Percentiles rank a stretch among this genome's conserved stretches.
Conservation (phyloP, 129 eudicot genomes). For the Apium graveolens region DNA sequence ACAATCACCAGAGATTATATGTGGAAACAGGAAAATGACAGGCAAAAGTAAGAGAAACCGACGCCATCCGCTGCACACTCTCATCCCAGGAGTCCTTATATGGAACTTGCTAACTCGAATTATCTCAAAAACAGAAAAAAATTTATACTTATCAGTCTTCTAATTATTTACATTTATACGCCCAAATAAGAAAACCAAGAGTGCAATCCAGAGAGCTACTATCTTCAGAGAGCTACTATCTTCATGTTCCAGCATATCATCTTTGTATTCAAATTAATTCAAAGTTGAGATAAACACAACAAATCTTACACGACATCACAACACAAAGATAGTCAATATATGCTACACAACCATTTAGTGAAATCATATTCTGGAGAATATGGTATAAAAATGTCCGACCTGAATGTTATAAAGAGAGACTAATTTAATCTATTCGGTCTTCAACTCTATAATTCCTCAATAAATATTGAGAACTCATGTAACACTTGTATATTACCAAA, state of each 20-base stretch:
- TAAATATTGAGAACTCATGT: neutral
- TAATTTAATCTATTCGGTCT: too few relatives aligned
- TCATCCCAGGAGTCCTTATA: slow-evolving; percentile 41
- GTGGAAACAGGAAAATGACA: slow-evolving; percentile 47
- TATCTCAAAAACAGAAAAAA: neutral
- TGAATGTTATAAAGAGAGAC: neutral
- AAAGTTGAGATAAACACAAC: neutral
- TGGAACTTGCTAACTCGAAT: slow-evolving; percentile 12
- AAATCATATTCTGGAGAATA: too few relatives aligned
- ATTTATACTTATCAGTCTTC: neutral
- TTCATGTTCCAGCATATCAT: neutral
- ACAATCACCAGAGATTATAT: slow-evolving; percentile 57
- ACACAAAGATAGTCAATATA: neutral
- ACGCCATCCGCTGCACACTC: slow-evolving; percentile 71
- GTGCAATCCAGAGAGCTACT: neutral
- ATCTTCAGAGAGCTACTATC: neutral
- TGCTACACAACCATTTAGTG: too few relatives aligned
- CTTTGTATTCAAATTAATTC: neutral
- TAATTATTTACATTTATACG: neutral
- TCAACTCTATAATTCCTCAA: neutral
- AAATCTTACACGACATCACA: neutral
- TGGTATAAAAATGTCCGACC: too few relatives aligned
- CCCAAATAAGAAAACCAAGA: neutral
- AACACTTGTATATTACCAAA: neutral
- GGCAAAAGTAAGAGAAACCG: slow-evolving; percentile 58